These are phyloP conservation scores for Stereum hirsutum DNA, from an alignment of 1,284 basidiomycete species.

Conservation along the genomic window DNA sequence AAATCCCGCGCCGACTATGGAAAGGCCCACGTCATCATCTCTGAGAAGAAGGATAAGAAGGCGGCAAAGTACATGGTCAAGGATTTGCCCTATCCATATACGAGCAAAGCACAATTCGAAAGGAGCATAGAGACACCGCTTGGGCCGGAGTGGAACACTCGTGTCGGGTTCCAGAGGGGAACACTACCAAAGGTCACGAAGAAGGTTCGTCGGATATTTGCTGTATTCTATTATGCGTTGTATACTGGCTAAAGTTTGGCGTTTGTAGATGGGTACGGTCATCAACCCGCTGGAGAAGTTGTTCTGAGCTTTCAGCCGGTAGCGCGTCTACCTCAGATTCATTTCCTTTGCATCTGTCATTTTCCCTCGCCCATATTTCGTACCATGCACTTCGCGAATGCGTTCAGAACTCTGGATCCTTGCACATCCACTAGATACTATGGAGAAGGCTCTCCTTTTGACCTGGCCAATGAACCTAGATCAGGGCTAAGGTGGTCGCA, in stretches of 20 bases:
- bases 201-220: slow-evolving; percentile 48
- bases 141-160: slow-evolving; percentile 91
- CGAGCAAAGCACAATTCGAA: slow-evolving; percentile 51
- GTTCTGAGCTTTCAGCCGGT: slow-evolving; percentile 21
- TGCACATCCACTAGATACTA: too few species aligned
- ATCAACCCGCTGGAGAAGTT: slow-evolving; percentile 67
- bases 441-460: too few species aligned
- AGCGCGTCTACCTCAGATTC: neutral
- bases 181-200: slow-evolving; percentile 81
- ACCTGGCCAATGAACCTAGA: too few species aligned
- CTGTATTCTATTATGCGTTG: slow-evolving; percentile 1
- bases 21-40: slow-evolving; percentile 88
- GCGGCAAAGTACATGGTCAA: slow-evolving; percentile 81
- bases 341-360: too few species aligned
- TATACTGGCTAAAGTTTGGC: slow-evolving; percentile 6
- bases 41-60: slow-evolving; percentile 91
- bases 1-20: slow-evolving; percentile 74
- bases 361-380: too few species aligned
- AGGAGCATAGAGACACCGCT: slow-evolving; percentile 37
- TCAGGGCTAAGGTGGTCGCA: too few species aligned
- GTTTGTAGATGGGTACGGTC: slow-evolving; percentile 57
- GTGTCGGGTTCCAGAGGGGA: slow-evolving; percentile 77
- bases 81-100: slow-evolving; percentile 89
- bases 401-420: too few species aligned
- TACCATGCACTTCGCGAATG: too few species aligned